These are phyloP conservation scores for Lepiota venenata DNA, from an alignment of 768 basidiomycete species.

Conservation along the genomic window DNA sequence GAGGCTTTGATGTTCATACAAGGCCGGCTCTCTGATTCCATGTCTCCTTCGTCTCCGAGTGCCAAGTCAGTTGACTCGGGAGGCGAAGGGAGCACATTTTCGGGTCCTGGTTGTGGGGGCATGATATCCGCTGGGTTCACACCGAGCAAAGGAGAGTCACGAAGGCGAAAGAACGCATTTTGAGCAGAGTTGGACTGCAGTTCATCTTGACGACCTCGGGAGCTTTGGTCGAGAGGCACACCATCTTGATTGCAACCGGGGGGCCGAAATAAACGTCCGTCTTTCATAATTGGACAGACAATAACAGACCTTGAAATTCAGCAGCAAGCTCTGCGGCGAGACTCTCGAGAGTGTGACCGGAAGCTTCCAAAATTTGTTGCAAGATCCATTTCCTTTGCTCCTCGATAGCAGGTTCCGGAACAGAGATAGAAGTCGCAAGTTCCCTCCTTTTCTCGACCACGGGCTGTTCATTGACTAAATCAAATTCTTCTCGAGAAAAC, in stretches of 20 bases:
- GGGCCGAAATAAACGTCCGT: not conserved
- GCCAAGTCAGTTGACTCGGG: not conserved
- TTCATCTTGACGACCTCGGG: not conserved
- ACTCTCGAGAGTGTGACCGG: slow-evolving; percentile 8
- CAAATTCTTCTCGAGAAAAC: slow-evolving; percentile 15
- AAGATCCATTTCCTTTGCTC: slow-evolving; percentile 1
- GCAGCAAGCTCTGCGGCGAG: slow-evolving; percentile 14
- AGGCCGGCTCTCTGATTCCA: not conserved
- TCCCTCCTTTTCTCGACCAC: not conserved
- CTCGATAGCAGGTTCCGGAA: not conserved
- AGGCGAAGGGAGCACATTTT: not conserved
- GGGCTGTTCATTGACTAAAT: slow-evolving; percentile 1
- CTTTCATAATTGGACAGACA: not conserved
- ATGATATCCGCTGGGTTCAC: slow-evolving; percentile 31
- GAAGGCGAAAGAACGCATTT: slow-evolving; percentile 17
- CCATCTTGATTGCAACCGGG: slow-evolving; percentile 8
- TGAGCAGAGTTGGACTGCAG: slow-evolving; percentile 14
- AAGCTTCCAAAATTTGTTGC: slow-evolving; percentile 2
- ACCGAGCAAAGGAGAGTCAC: slow-evolving; percentile 16
- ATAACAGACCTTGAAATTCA: slow-evolving; percentile 5
- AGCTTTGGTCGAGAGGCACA: not conserved
- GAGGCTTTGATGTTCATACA: not conserved
- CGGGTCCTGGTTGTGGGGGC: slow-evolving; percentile 12
- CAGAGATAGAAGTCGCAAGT: not conserved
- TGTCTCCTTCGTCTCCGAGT: not conserved